Percentiles rank a stretch among this genome's conserved stretches.
phyloP scores from a whole-genome alignment of 2,329 filamentous ascomycete species.

The Sarocladium strictum region DNA sequence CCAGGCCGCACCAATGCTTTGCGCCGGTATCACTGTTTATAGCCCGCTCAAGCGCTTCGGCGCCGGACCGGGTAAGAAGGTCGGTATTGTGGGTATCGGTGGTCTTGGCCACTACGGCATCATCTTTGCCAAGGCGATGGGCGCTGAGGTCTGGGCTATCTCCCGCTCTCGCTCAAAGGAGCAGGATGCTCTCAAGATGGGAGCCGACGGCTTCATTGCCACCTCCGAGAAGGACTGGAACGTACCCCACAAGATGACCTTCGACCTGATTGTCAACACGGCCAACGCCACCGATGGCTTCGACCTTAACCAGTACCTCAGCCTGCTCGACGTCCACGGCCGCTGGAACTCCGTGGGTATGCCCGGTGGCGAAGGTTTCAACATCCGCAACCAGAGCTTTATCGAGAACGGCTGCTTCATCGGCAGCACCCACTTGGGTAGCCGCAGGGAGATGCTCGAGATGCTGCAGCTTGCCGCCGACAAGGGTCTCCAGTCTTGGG shows the following conservation, averaged over 20 bases:
- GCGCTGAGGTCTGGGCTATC: constrained; percentile 57
- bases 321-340: constrained; percentile 74
- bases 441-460: constrained; percentile 60
- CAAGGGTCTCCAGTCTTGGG: constrained; percentile 63
- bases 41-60: constrained; percentile 72
- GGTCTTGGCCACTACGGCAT: constrained; percentile 68
- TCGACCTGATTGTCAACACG: constrained; percentile 73
- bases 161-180: constrained; percentile 56
- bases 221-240: constrained; percentile 54
- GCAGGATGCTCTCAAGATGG: constrained; percentile 51
- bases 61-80: constrained; percentile 70
- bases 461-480: constrained; percentile 69
- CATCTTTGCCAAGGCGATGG: constrained; percentile 62
- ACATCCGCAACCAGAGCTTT: constrained; percentile 69
- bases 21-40: constrained; percentile 76
- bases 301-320: constrained; percentile 66
- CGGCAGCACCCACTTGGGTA: constrained; percentile 65
- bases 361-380: constrained; percentile 68
- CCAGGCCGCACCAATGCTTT: constrained; percentile 74
- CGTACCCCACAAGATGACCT: constrained; percentile 52
- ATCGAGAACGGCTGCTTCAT: constrained; percentile 69
- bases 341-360: constrained; percentile 75
- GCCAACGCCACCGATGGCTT: constrained; percentile 64
- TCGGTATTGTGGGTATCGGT: constrained; percentile 67
- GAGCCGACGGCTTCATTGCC: constrained; percentile 55